Percentiles rank a stretch among this genome's conserved stretches.
Evolutionary conservation across 371 early-diverging fungal genomes (phyloP).

Genomic region (Dinochytrium kinnereticum): DNA sequence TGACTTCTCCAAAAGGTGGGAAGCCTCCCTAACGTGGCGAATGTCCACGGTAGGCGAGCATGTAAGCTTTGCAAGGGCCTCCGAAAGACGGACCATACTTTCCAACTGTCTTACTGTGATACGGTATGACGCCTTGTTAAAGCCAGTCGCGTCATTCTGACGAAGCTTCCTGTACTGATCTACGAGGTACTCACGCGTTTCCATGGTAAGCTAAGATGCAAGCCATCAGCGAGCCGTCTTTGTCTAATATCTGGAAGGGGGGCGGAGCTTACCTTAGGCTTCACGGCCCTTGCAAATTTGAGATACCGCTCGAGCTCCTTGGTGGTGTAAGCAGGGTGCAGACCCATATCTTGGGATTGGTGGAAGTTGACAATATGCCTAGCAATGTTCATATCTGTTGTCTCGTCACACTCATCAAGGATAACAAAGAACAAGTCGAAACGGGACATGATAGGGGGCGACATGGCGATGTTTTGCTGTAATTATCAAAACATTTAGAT

Average conservation of each 20-base stretch:
- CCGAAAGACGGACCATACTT: conserved; percentile 95
- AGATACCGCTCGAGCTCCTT: conserved; percentile 86
- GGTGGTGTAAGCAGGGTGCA: conserved; percentile 74
- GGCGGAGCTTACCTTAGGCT: conserved; percentile 65
- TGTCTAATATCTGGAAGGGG: neutral
- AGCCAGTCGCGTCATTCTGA: conserved; percentile 83
- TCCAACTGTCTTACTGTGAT: conserved; percentile 99
- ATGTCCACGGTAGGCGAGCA: conserved; percentile 70
- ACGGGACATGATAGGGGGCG: conserved; percentile 99
- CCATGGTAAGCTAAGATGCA: conserved; percentile 67
- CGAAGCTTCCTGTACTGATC: conserved; percentile 91
- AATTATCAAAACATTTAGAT: conserved; percentile 13
- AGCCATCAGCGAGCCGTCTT: too few species aligned
- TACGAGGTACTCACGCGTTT: conserved; percentile 79
- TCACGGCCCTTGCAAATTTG: conserved; percentile 85
- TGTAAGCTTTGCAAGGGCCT: conserved; percentile 96
- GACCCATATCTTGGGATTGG: conserved; percentile 71
- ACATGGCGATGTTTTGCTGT: conserved; percentile 97
- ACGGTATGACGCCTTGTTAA: conserved; percentile 83
- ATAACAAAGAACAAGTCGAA: conserved; percentile 99
- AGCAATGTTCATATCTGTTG: conserved; percentile 92
- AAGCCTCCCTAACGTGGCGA: conserved; percentile 91
- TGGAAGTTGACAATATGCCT: conserved; percentile 95
- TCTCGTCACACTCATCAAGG: conserved; percentile 93
- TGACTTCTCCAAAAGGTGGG: conserved; percentile 85